Evolutionary conservation across 148 eudicot genomes (phyloP).

Genomic region (Camellia lanceoleosa): DNA sequence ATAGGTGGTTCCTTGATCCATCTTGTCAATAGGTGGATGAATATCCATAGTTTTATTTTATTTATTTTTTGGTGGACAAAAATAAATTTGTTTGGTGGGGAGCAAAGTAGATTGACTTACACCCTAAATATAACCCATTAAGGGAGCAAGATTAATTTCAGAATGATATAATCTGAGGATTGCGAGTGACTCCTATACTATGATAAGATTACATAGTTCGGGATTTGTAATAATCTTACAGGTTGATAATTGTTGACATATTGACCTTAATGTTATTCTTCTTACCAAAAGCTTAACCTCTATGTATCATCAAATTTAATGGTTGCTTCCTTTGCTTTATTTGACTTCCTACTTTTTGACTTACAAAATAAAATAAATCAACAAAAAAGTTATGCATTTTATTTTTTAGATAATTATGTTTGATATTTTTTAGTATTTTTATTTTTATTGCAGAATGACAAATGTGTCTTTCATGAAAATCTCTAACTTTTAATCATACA

Average conservation of each 20-base stretch:
- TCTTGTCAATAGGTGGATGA: not conserved
- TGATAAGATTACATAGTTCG: not conserved
- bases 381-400: too few relatives aligned
- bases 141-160: not conserved
- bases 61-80: not conserved
- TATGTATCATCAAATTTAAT: too few relatives aligned
- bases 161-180: not conserved
- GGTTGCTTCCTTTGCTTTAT: too few relatives aligned
- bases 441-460: too few relatives aligned
- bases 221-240: not conserved
- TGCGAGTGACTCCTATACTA: not conserved
- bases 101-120: not conserved
- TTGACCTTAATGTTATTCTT: not conserved
- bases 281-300: too few relatives aligned
- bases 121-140: not conserved
- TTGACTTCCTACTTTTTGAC: too few relatives aligned
- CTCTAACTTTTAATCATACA: too few relatives aligned
- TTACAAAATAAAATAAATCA: too few relatives aligned
- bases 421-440: too few relatives aligned
- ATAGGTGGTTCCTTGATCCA: not conserved
- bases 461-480: too few relatives aligned
- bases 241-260: too few relatives aligned
- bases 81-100: not conserved
- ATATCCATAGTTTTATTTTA: not conserved
- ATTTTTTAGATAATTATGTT: too few relatives aligned